Base-by-base conservation (phyloP, 2,329 filamentous ascomycete species). In the Dothideomycetes sp. region DNA sequence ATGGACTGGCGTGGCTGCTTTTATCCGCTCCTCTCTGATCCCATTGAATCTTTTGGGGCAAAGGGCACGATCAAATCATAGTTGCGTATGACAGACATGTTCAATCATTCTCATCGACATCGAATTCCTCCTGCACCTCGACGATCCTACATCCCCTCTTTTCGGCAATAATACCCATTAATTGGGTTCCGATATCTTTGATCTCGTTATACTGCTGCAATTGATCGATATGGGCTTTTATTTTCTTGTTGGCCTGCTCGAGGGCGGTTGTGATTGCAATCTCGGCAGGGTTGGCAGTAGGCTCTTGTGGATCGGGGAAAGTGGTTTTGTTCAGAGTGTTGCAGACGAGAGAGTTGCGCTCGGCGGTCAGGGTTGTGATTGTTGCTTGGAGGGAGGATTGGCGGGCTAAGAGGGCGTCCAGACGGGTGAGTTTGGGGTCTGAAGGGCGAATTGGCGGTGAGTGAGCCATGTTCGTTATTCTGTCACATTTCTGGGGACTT, bases 161-260 rank as follows among this genome's bases (percentile, higher is more conserved):
- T 43, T 84, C 79, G 3, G 80, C 79, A 54, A 84, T 74, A 49
- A 84, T 58, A 0, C 77, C 77, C 59, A 83, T 69, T 19, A 84
- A 52, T 0, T 77, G 79, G 51, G 77, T 71, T 0, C 73, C 79
- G 5, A 81, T 64, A 55, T 84, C 80, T 46, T 78, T 76, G 49
- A 83, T 75, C 55, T 82, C 79, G 50, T 84, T 84, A 59, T 84
- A 84, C 42, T 73, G 64, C 47, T 82, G 78, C 22, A 84, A 63
- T 3, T 79, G 62, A 43, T 67, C 68, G 51, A 84, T 84, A 54
- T 84, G 79, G 22, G 63, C 61, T 39, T 75, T 70, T 37, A 81
- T 73, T 8, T 74, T 72, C 15, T 61, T 58, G 31, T 71, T 63
- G 1, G 74, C 66, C 9, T 66, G 62, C 11, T 47, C 57, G 45